Conservation (phyloP, 768 basidiomycete species). For the Suillus hirtellus region DNA sequence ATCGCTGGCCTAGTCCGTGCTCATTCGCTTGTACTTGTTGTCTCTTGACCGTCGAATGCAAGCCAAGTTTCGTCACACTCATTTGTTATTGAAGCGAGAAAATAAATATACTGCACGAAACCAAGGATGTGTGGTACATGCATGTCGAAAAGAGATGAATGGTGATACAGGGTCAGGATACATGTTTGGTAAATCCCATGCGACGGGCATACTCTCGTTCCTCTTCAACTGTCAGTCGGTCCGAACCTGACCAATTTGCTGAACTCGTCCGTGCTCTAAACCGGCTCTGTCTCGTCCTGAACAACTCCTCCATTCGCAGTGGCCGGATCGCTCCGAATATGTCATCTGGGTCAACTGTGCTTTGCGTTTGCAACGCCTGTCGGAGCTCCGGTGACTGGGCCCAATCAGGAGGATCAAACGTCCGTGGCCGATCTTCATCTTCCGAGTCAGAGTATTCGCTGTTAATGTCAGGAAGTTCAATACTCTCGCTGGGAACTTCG, state of each 20-base stretch:
- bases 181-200: conserved; percentile 73
- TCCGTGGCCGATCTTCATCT: conserved; percentile 75
- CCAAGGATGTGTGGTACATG: not conserved
- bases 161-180: conserved; percentile 22
- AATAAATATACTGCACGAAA: not conserved
- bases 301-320: conserved; percentile 91
- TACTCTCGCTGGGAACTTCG: conserved; percentile 67
- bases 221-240: conserved; percentile 81
- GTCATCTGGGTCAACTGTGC: conserved; percentile 85
- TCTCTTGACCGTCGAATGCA: conserved; percentile 3
- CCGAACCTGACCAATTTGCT: conserved; percentile 96
- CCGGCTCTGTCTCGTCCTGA: conserved; percentile 72
- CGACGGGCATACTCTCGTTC: conserved; percentile 83
- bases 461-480: conserved; percentile 93
- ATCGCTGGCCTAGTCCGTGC: conserved; percentile 7
- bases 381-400: conserved; percentile 88
- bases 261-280: conserved; percentile 92
- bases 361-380: conserved; percentile 78
- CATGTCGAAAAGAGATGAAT: conserved; percentile 5
- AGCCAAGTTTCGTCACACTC: not conserved
- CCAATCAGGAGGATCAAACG: conserved; percentile 83
- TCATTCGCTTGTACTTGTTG: conserved; percentile 10
- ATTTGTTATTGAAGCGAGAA: not conserved
- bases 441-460: conserved; percentile 98
- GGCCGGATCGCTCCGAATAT: conserved; percentile 90